phyloP scores from a whole-genome alignment of 2,329 filamentous ascomycete species.

The Fusarium mundagurra region DNA sequence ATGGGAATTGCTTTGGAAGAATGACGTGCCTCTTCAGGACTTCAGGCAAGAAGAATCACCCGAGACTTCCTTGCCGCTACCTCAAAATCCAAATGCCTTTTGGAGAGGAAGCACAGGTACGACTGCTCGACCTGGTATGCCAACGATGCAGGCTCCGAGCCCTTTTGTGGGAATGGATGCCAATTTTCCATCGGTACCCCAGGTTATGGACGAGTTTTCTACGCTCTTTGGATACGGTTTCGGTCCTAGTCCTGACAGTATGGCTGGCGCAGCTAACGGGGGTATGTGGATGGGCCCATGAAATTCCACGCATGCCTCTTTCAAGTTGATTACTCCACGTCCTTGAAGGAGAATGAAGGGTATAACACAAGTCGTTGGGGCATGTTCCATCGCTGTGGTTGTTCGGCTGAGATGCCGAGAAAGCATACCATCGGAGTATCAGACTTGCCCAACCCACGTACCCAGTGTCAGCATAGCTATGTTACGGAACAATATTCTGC shows the following conservation, averaged over 20 bases:
- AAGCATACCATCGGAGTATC: background rate
- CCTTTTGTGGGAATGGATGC: conserved; percentile 51
- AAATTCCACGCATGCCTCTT: background rate
- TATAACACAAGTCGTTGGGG: background rate
- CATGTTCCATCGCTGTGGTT: background rate
- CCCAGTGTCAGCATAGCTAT: background rate
- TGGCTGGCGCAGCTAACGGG: conserved; percentile 37
- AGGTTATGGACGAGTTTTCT: conserved; percentile 51
- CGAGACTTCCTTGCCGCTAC: conserved; percentile 35
- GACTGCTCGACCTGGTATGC: conserved; percentile 38
- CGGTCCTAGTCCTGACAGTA: conserved; percentile 45
- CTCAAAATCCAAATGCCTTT: conserved; percentile 37
- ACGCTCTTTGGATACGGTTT: conserved; percentile 47
- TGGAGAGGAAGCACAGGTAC: conserved; percentile 35
- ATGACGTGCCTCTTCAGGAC: conserved; percentile 45
- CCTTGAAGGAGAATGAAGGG: conserved; percentile 11
- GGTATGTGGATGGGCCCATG: conserved; percentile 45
- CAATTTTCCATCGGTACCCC: conserved; percentile 51
- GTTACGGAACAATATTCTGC: background rate
- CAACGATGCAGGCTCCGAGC: conserved; percentile 44
- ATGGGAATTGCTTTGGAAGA: conserved; percentile 61
- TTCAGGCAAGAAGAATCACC: conserved; percentile 39
- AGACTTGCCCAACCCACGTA: background rate
- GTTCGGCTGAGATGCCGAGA: background rate
- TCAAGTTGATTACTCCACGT: background rate